Evolutionary conservation across 2,329 filamentous ascomycete genomes (phyloP), one percentile per base, ranked within the genome.

Genomic region (Paraconiothyrium sp.): DNA sequence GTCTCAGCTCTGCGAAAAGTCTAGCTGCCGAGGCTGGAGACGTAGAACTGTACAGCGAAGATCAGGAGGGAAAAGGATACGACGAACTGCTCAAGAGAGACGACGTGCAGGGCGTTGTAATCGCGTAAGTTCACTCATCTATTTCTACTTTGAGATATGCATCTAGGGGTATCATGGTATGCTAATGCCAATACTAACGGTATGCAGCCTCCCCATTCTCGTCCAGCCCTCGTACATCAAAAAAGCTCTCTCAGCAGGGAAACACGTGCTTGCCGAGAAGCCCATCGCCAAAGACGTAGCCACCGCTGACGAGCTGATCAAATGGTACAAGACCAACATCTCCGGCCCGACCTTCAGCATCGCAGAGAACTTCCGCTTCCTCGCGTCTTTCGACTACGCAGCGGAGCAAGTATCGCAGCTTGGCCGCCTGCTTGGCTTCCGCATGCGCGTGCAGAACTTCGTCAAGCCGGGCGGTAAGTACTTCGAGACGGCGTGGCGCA

Each of bases 311-410:
- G 77, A 81, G n/a, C 78, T 88, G 32, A 74, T 87, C 27, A 61
- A 79, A 7, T 85, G 81, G 76, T 84, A 83, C 62, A 65, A 78
- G 13, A 65, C 75, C 20, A 80, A 80, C 39, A 79, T 82, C 59
- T 70, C 73, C 65, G 54, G 79, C 78, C 55, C 84, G 83, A 70
- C 62, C 13, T 75, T 75, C 61, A 58, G 62, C 6, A 72, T 94
- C 3, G 91, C 90, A 0, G 92, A 94, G 77, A 93, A 94, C 78
- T 91, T 88, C 73, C 85, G 91, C 54, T 93, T 88, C 79, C 76
- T 86, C 58, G 81, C 85, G 34, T 81, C 82, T 11, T 88, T 88
- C 71, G 60, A 76, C 13, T 85, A 84, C 67, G 90, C 83, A 0
- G 78, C 80, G 0, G 68, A 82, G 58, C 79, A 85, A 64, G 77